Conservation (phyloP, 2,329 filamentous ascomycete species). For the Apiospora rasikravindrae region DNA sequence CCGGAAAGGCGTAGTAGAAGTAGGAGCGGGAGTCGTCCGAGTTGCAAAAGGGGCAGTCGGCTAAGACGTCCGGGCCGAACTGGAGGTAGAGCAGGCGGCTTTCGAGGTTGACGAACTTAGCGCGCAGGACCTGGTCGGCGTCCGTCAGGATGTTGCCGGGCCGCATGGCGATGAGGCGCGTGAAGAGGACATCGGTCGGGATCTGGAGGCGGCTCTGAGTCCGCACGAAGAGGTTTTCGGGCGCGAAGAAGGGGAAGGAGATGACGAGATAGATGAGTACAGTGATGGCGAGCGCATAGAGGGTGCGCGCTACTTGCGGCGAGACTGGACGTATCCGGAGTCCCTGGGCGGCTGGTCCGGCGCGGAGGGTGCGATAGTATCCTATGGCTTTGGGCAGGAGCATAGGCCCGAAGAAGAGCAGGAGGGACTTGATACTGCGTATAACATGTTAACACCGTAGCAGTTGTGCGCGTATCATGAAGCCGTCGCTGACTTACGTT, state of each 20-base stretch:
- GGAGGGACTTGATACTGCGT: constrained; percentile 58
- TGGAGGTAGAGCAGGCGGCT: constrained; percentile 82
- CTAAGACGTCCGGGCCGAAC: constrained; percentile 76
- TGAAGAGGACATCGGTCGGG: constrained; percentile 83
- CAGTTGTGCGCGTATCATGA: background rate
- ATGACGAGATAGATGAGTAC: constrained; percentile 60
- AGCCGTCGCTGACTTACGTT: constrained; percentile 21
- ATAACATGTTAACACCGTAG: background rate
- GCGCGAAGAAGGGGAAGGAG: constrained; percentile 69
- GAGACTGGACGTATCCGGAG: constrained; percentile 62
- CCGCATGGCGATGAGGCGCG: constrained; percentile 68
- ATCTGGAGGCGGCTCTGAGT: constrained; percentile 86
- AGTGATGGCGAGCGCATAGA: constrained; percentile 62
- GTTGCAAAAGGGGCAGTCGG: constrained; percentile 82
- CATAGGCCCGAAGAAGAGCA: constrained; percentile 72
- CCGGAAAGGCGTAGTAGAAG: constrained; percentile 80
- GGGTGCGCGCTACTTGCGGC: constrained; percentile 56
- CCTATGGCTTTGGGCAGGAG: constrained; percentile 69
- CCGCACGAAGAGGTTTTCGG: constrained; percentile 79
- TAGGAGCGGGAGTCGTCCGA: constrained; percentile 73
- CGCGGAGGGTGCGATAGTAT: constrained; percentile 64
- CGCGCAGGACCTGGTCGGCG: constrained; percentile 68
- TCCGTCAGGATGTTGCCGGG: constrained; percentile 53
- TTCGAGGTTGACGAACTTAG: constrained; percentile 72
- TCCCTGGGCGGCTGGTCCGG: constrained; percentile 48